phyloP scores from a whole-genome alignment of 2,329 filamentous ascomycete genomes.

The Trichoderma koningii region DNA sequence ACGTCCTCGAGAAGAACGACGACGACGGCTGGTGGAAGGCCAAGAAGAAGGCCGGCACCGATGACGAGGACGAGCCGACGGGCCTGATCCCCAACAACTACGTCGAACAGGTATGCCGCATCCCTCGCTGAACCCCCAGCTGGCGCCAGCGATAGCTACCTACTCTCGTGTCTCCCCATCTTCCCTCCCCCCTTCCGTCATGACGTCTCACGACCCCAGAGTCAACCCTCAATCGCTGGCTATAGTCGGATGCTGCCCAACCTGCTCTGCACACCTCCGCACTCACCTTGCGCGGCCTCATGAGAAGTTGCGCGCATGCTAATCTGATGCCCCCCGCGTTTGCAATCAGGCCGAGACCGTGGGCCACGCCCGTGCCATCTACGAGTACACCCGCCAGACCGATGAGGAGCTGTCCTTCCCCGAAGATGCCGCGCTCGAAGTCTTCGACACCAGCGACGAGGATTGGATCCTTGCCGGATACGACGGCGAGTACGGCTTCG shows the following conservation, averaged over 20 bases:
- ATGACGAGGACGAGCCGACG: conserved; percentile 88
- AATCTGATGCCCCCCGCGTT: conserved; percentile 48
- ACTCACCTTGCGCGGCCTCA: background rate
- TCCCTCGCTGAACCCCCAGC: background rate
- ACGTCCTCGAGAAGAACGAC: conserved; percentile 77
- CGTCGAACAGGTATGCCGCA: conserved; percentile 72
- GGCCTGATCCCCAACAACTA: conserved; percentile 94
- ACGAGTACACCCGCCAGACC: conserved; percentile 94
- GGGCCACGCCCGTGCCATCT: conserved; percentile 83
- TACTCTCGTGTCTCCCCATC: conserved; percentile 24
- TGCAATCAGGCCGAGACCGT: conserved; percentile 35
- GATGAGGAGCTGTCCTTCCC: conserved; percentile 96
- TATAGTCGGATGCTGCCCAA: background rate
- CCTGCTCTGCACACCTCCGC: background rate
- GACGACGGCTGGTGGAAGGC: conserved; percentile 93
- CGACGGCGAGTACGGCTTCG: conserved; percentile 87
- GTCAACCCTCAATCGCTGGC: background rate
- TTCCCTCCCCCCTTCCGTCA: too few species aligned
- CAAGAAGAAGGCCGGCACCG: conserved; percentile 81
- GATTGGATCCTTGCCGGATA: conserved; percentile 95
- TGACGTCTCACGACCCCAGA: background rate
- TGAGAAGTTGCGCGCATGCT: conserved; percentile 15
- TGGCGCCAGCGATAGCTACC: background rate
- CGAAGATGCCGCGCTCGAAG: conserved; percentile 78
- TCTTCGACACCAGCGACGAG: conserved; percentile 88